Base-by-base conservation (phyloP, 208 protist species). In the Tetramitus jugosus region DNA sequence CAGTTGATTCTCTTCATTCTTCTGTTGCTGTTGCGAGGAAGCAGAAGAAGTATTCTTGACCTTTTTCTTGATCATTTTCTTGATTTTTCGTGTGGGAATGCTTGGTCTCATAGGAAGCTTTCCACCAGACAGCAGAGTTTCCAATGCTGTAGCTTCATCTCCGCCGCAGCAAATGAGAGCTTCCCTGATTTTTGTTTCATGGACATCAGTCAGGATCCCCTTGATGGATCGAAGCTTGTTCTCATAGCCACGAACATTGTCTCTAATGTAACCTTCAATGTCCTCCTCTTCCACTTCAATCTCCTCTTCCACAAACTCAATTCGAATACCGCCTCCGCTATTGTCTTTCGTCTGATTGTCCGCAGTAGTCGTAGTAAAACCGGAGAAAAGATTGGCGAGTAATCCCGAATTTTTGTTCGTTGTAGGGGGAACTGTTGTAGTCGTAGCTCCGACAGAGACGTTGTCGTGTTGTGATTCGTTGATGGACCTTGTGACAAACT, bases 161-260 rank as follows among this genome's bases (percentile, higher is more conserved):
- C 64, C 64, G 29, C 29, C 35, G 20, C 64, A 71, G 29, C 64
- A 49, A 71, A 71, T 71, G 10, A 71, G 23, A 52, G 64, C 64
- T 40, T 65, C 60, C 23, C 60, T 35, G 23, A 65, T 65, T 40
- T 65, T 29, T 39, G 35, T 39, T 3, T 13, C 23, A 26, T 39
- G 17, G 7, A 26, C 23, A 35, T 71, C 64, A 1, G 40, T 17
- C 3, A 45, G 3, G 3, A 71, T 35, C 29, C 49, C 31, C 10
- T 45, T 49, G 3, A 46, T 29, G 33, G 14, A 35, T 42, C n/a
- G 23, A 1, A 33, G 7, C 40, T 49, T 42, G 23, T 23, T 40
- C 8, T 71, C 33, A 20, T 49, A 46, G 3, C 35, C 64, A 29
- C 49, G 23, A 33, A 52, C 31, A 29, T 49, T 8, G 23, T 46